Conservation (phyloP, 331 rosid species). For the Arachis monticola region DNA sequence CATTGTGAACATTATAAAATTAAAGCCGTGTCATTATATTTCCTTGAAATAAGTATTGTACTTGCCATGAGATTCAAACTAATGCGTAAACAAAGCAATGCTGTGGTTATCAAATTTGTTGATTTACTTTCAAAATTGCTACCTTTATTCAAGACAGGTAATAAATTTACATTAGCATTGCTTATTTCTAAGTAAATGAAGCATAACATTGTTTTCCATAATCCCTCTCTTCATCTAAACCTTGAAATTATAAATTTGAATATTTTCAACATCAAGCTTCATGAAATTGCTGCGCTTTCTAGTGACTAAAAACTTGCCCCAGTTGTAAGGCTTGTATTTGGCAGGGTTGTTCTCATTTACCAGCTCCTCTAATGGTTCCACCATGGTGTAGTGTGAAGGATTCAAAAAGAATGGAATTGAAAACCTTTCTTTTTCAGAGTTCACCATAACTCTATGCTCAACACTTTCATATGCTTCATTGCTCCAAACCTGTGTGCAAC, state of each 20-base stretch:
- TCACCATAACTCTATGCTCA: constrained; percentile 79
- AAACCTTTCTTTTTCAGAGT: constrained; percentile 58
- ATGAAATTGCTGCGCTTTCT: constrained; percentile 49
- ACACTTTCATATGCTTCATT: constrained; percentile 73
- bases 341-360: constrained; percentile 57
- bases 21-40: too few species aligned
- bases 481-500: constrained; percentile 70
- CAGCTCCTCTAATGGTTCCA: constrained; percentile 70
- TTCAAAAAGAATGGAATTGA: constrained; percentile 72
- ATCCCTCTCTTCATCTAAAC: constrained; percentile 11
- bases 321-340: constrained; percentile 56
- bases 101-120: too few species aligned
- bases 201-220: neutral
- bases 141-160: neutral
- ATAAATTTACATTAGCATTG: neutral
- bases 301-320: constrained; percentile 53
- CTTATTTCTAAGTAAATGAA: neutral
- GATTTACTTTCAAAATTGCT: too few species aligned
- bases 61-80: too few species aligned
- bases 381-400: constrained; percentile 57
- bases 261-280: constrained; percentile 55
- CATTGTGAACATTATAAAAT: too few species aligned
- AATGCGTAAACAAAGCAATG: too few species aligned
- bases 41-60: too few species aligned
- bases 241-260: constrained; percentile 56